Evolutionary conservation across 2,329 filamentous ascomycete species (phyloP).

Genomic region (Fusarium tuaranense): DNA sequence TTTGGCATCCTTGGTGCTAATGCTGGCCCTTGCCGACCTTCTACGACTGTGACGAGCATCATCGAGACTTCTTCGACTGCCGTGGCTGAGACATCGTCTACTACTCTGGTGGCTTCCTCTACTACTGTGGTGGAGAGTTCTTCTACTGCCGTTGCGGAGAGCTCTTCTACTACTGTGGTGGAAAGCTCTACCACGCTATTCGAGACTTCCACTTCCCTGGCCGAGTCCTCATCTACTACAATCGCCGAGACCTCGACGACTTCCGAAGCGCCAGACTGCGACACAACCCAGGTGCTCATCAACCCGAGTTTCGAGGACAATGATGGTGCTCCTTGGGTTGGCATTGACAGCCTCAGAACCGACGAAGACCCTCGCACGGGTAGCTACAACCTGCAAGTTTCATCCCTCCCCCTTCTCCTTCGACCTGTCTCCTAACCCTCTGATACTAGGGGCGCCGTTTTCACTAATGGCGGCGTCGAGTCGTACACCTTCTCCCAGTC

Average conservation of each 20-base stretch:
- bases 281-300: not conserved
- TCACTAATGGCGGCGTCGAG: not conserved
- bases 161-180: not conserved
- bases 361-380: not conserved
- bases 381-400: not conserved
- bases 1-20: constrained; percentile 5
- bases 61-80: not conserved
- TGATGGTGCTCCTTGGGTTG: not conserved
- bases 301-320: constrained; percentile 5
- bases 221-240: not conserved
- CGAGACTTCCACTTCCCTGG: not conserved
- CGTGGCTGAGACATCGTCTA: not conserved
- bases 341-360: not conserved
- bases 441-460: not conserved
- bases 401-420: not conserved
- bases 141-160: not conserved
- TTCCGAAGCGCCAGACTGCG: not conserved
- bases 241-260: not conserved
- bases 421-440: not conserved
- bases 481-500: not conserved
- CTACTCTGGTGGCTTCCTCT: not conserved
- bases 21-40: constrained; percentile 1
- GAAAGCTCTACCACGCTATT: not conserved
- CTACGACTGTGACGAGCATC: not conserved
- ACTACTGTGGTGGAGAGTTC: not conserved